These are phyloP conservation scores for Trametes cingulata DNA, from an alignment of 768 basidiomycete genomes.

Conservation along the genomic window DNA sequence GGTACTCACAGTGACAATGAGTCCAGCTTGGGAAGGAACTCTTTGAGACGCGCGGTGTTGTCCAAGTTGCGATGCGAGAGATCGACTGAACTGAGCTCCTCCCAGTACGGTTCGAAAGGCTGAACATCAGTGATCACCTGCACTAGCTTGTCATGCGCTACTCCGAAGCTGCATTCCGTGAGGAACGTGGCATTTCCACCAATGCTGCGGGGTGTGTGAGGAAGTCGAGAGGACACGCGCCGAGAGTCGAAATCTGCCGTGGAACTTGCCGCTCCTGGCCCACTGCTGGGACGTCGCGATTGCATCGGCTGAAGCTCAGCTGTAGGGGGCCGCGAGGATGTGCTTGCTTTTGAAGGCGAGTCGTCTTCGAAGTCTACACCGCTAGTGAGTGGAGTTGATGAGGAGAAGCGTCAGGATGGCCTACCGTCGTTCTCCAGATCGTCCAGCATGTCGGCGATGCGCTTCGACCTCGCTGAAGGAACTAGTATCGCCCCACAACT, in stretches of 20 bases:
- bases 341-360: constrained; percentile 57
- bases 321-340: constrained; percentile 41
- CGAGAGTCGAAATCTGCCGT: constrained; percentile 26
- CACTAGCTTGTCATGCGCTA: constrained; percentile 89
- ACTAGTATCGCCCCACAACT: constrained; percentile 33
- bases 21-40: constrained; percentile 85
- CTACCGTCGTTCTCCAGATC: constrained; percentile 70
- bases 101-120: constrained; percentile 96
- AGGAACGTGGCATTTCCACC: constrained; percentile 65
- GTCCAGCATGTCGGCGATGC: constrained; percentile 80
- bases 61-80: constrained; percentile 72
- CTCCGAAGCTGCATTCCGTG: constrained; percentile 95
- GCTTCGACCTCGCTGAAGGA: constrained; percentile 71
- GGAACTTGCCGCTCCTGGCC: not conserved
- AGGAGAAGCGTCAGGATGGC: constrained; percentile 23
- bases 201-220: constrained; percentile 6
- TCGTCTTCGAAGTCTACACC: constrained; percentile 39
- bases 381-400: not conserved
- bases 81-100: constrained; percentile 72
- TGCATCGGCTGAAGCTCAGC: constrained; percentile 52
- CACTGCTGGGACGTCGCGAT: constrained; percentile 37
- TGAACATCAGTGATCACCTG: constrained; percentile 93
- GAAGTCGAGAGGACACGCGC: constrained; percentile 32
- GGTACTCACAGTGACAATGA: constrained; percentile 69
- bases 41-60: constrained; percentile 82